phyloP scores from a whole-genome alignment of 495 filamentous ascomycete species.

The Terfezia claveryi region DNA sequence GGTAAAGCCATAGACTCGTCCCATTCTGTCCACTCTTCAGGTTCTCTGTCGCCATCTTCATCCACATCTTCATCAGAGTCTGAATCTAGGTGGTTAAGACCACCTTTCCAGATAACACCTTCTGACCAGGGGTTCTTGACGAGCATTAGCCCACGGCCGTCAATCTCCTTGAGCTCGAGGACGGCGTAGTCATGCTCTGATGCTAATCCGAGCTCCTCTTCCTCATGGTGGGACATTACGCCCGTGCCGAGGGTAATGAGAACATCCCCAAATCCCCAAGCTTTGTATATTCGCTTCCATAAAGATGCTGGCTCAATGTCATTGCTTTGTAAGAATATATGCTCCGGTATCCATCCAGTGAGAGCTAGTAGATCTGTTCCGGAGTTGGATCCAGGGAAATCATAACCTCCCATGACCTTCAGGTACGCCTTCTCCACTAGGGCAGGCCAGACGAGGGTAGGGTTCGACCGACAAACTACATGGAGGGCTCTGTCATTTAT shows the following conservation, averaged over 20 bases:
- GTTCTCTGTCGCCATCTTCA: constrained; percentile 4
- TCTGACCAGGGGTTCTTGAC: constrained; percentile 95
- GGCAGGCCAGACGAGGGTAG: constrained; percentile 66
- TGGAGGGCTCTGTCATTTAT: constrained; percentile 49
- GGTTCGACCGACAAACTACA: constrained; percentile 70
- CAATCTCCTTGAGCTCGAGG: constrained; percentile 44
- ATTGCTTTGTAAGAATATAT: constrained; percentile 67
- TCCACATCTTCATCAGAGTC: constrained; percentile 1
- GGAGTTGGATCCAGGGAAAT: constrained; percentile 96
- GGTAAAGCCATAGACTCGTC: constrained; percentile 3
- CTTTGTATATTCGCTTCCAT: constrained; percentile 55
- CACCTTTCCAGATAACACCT: constrained; percentile 44
- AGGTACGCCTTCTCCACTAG: constrained; percentile 91
- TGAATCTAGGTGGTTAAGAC: constrained; percentile 1
- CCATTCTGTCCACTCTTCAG: constrained; percentile 5
- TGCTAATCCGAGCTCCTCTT: constrained; percentile 57
- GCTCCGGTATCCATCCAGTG: constrained; percentile 92
- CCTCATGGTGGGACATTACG: constrained; percentile 45
- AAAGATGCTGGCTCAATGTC: constrained; percentile 50
- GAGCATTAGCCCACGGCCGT: constrained; percentile 41
- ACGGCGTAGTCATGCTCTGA: constrained; percentile 90
- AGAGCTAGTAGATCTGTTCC: constrained; percentile 79
- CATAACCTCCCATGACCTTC: constrained; percentile 90
- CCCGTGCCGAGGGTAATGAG: constrained; percentile 82
- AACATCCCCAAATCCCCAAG: constrained; percentile 59